Evolutionary conservation across 116 monocot species (phyloP).

Genomic region (Trichopus zeylanicus): DNA sequence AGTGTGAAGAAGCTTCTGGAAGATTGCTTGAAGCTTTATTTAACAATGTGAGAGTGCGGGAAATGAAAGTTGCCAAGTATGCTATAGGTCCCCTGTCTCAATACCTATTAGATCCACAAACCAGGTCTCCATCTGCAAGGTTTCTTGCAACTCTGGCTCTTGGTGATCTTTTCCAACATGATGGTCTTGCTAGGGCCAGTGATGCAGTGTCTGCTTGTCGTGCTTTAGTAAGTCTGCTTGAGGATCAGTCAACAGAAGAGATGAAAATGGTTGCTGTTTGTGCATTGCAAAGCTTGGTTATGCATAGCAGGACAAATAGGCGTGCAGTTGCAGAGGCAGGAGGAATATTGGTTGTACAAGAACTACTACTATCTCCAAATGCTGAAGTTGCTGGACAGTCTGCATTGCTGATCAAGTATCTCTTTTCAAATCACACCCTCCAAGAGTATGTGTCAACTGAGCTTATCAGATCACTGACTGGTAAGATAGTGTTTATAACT

Average conservation of each 20-base stretch:
- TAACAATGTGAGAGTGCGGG: slow-evolving; percentile 57
- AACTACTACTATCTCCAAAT: slow-evolving; percentile 54
- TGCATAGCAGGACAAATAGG: slow-evolving; percentile 79
- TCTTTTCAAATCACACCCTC: slow-evolving; percentile 77
- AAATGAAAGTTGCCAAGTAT: slow-evolving; percentile 66
- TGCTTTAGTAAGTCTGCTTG: slow-evolving; percentile 67
- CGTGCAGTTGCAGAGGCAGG: slow-evolving; percentile 81
- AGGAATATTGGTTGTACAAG: slow-evolving; percentile 65
- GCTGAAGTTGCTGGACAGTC: slow-evolving; percentile 59
- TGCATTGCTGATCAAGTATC: slow-evolving; percentile 70
- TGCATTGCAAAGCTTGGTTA: slow-evolving; percentile 75
- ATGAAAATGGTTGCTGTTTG: slow-evolving; percentile 74
- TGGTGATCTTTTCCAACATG: slow-evolving; percentile 76
- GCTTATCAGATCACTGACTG: slow-evolving; percentile 71
- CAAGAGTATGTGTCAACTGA: slow-evolving; percentile 88
- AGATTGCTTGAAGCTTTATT: slow-evolving; percentile 70
- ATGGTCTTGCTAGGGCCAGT: slow-evolving; percentile 55
- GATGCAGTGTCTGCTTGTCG: slow-evolving; percentile 72
- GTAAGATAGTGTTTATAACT: slow-evolving; percentile 26
- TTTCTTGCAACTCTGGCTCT: slow-evolving; percentile 64
- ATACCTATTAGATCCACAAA: slow-evolving; percentile 66
- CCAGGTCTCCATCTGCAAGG: slow-evolving; percentile 50
- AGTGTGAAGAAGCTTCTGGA: slow-evolving; percentile 59
- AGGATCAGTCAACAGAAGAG: slow-evolving; percentile 74
- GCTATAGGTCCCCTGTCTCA: slow-evolving; percentile 66